A percentile compares a stretch with the other conserved stretches of the same genome.
phyloP scores from a whole-genome alignment of 306 rosid genomes.

The Arachis stenosperma region DNA sequence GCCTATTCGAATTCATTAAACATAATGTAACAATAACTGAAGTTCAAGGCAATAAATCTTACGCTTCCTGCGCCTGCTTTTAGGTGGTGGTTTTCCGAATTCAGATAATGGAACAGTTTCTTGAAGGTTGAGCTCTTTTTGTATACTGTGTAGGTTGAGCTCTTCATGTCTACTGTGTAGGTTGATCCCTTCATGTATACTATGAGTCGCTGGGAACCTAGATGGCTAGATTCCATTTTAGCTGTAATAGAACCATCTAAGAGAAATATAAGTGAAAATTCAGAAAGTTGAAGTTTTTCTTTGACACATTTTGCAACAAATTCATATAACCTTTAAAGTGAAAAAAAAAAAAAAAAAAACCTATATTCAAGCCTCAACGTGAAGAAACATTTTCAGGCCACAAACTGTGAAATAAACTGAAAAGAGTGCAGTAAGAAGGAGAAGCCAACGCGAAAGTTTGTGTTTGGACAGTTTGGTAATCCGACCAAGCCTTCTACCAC shows the following conservation, averaged over 20 bases:
- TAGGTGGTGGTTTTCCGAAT: slow-evolving; percentile 49
- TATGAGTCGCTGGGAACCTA: slow-evolving; percentile 33
- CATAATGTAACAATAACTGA: slow-evolving; percentile 16
- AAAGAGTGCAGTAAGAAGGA: slow-evolving; percentile 53
- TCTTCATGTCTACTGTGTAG: background rate
- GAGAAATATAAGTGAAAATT: slow-evolving; percentile 27
- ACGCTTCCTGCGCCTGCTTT: slow-evolving; percentile 72
- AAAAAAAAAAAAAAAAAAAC: slow-evolving; percentile 7
- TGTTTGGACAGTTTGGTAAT: slow-evolving; percentile 52
- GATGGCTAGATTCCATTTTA: slow-evolving; percentile 44
- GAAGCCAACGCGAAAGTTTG: slow-evolving; percentile 53
- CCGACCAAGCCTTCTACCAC: slow-evolving; percentile 73
- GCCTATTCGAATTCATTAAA: slow-evolving; percentile 20
- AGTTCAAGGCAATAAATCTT: slow-evolving; percentile 44
- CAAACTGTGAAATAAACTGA: slow-evolving; percentile 56
- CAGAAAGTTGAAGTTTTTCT: slow-evolving; percentile 4
- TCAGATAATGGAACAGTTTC: slow-evolving; percentile 33
- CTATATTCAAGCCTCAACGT: slow-evolving; percentile 55
- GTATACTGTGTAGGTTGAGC: background rate
- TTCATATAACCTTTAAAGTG: slow-evolving; percentile 22
- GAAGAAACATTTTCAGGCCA: slow-evolving; percentile 58
- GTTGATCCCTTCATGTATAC: slow-evolving; percentile 33
- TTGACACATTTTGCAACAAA: background rate
- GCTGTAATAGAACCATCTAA: slow-evolving; percentile 44
- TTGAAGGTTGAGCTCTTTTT: slow-evolving; percentile 36